A percentile compares a stretch with the other conserved stretches of the same genome.
Evolutionary conservation across 352 stramenopile genomes (phyloP).

Genomic region (Elongisporangium undulatum): DNA sequence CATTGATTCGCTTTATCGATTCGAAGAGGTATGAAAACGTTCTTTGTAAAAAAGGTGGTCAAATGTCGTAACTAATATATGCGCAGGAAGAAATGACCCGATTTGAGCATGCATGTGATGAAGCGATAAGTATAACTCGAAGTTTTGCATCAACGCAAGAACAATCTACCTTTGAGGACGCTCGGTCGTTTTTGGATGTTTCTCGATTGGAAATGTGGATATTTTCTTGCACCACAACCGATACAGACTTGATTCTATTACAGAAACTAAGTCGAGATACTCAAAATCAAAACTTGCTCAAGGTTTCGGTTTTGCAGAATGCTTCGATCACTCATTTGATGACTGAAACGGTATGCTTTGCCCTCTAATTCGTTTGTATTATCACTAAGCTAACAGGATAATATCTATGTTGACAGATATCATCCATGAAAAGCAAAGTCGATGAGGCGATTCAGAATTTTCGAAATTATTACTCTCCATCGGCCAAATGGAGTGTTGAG

Average conservation of each 20-base stretch:
- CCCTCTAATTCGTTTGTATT: neutral
- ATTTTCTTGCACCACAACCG: slow-evolving; percentile 5
- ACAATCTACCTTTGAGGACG: slow-evolving; percentile 7
- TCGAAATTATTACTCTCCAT: slow-evolving; percentile 5
- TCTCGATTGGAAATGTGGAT: slow-evolving; percentile 3
- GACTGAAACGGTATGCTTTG: slow-evolving; percentile 4
- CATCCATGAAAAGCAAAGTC: neutral
- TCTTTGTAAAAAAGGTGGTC: neutral
- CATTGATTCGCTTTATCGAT: slow-evolving; percentile 5
- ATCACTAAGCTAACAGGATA: neutral
- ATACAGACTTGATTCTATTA: slow-evolving; percentile 4
- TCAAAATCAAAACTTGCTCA: slow-evolving; percentile 9
- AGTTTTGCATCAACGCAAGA: neutral
- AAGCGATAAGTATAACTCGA: slow-evolving; percentile 2
- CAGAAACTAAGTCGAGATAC: slow-evolving; percentile 5
- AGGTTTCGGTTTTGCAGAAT: slow-evolving; percentile 7
- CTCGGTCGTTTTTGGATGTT: slow-evolving; percentile 4
- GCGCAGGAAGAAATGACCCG: slow-evolving; percentile 6
- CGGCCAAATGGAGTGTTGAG: neutral
- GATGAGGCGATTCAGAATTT: slow-evolving; percentile 1
- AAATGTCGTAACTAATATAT: neutral
- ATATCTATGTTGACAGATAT: neutral
- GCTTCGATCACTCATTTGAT: slow-evolving; percentile 10
- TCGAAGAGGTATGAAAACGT: slow-evolving; percentile 9
- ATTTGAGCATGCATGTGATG: slow-evolving; percentile 4